Conservation (phyloP, 257 asterid species). For the Solanum commersonii region DNA sequence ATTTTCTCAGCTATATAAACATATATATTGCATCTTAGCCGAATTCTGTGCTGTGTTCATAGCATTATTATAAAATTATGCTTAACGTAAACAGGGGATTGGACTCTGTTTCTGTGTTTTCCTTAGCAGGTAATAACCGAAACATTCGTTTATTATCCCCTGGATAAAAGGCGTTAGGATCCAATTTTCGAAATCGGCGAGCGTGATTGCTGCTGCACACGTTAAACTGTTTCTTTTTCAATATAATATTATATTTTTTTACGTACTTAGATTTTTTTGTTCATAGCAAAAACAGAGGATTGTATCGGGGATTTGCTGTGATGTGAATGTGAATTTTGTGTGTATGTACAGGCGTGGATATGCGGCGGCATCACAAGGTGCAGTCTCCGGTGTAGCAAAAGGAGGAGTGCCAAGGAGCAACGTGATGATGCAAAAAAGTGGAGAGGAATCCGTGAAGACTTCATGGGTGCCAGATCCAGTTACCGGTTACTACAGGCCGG, state of each 20-base stretch:
- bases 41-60: background rate
- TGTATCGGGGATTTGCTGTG: background rate
- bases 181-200: background rate
- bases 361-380: slow-evolving; percentile 17
- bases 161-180: background rate
- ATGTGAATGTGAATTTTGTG: background rate
- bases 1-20: background rate
- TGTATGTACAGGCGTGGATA: slow-evolving; percentile 23
- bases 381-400: background rate
- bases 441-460: slow-evolving; percentile 38
- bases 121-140: slow-evolving; percentile 10
- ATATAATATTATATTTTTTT: background rate
- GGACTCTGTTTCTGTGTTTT: slow-evolving; percentile 8
- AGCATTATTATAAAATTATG: background rate
- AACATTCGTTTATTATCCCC: background rate
- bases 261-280: background rate
- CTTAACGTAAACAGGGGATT: background rate
- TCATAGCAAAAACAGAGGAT: background rate
- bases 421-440: slow-evolving; percentile 21
- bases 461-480: slow-evolving; percentile 83
- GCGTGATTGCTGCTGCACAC: background rate
- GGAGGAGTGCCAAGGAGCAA: slow-evolving; percentile 9
- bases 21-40: background rate
- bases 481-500: slow-evolving; percentile 77
- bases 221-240: background rate